A percentile compares a stretch with the other conserved stretches of the same genome.
These are phyloP conservation scores for Pseudozyma flocculosa DNA, from an alignment of 1,284 basidiomycete species.

Conservation along the genomic window DNA sequence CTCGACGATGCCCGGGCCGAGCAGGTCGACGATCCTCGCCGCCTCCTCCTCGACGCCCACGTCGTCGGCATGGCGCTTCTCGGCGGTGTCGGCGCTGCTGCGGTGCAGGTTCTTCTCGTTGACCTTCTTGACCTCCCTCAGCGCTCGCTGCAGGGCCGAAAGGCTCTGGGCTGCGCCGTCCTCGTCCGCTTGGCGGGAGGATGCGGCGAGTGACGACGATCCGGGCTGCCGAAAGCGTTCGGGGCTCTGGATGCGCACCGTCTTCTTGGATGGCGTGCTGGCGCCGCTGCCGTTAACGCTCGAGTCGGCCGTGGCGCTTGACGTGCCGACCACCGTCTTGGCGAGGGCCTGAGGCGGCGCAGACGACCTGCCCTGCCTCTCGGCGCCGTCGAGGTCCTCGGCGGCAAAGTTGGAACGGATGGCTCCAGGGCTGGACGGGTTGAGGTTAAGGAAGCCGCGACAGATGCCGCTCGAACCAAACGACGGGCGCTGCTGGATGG, in stretches of 20 bases:
- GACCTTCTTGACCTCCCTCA: slow-evolving; percentile 20
- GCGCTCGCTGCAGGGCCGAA: slow-evolving; percentile 23
- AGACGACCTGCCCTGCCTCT: background rate
- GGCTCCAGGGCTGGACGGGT: slow-evolving; percentile 39
- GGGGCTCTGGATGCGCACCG: slow-evolving; percentile 28
- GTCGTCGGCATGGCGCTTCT: slow-evolving; percentile 41
- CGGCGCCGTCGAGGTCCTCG: slow-evolving; percentile 15
- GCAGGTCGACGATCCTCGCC: slow-evolving; percentile 44
- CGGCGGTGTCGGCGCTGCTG: slow-evolving; percentile 12
- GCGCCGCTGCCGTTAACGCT: slow-evolving; percentile 25
- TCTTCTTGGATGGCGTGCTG: slow-evolving; percentile 36
- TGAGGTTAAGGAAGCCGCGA: slow-evolving; percentile 42
- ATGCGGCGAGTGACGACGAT: background rate
- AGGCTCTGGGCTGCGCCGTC: slow-evolving; percentile 2
- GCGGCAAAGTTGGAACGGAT: slow-evolving; percentile 34
- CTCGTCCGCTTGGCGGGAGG: background rate
- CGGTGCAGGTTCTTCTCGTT: slow-evolving; percentile 19
- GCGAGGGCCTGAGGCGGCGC: background rate
- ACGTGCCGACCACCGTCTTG: background rate
- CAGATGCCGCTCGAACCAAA: slow-evolving; percentile 31
- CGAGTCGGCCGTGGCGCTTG: slow-evolving; percentile 1
- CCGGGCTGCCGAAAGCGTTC: slow-evolving; percentile 27
- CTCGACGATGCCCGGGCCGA: slow-evolving; percentile 47
- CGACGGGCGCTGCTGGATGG: slow-evolving; percentile 19
- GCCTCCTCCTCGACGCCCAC: slow-evolving; percentile 52